Percentiles rank a stretch among this genome's conserved stretches.
These are phyloP conservation scores for Solanum paucissectum DNA, from an alignment of 257 asterid species.

Conservation along the genomic window DNA sequence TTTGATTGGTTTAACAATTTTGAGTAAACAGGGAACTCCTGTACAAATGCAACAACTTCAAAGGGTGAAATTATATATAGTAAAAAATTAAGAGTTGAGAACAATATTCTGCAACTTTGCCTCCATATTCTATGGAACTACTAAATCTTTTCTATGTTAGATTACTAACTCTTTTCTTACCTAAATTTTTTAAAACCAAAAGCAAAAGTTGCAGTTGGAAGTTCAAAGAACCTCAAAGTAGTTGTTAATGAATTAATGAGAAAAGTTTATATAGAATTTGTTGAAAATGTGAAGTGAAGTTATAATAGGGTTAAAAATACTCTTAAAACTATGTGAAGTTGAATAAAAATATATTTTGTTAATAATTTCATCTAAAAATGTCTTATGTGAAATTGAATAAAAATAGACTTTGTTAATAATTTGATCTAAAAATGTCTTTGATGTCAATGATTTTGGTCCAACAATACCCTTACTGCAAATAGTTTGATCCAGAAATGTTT, in stretches of 20 bases:
- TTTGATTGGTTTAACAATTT: neutral
- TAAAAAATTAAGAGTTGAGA: neutral
- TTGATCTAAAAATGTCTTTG: neutral
- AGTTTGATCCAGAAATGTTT: fast-evolving
- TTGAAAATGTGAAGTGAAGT: neutral
- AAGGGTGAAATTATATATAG: neutral
- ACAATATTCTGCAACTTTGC: neutral
- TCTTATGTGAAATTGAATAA: too few relatives aligned
- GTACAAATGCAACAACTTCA: constrained; percentile 5
- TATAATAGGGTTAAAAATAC: neutral
- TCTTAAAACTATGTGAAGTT: too few relatives aligned
- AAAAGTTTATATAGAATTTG: neutral
- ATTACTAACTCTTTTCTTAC: neutral
- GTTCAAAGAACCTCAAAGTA: neutral
- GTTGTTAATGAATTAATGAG: neutral
- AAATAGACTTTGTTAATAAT: too few relatives aligned
- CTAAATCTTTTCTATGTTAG: neutral
- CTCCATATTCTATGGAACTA: neutral
- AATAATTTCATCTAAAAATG: too few relatives aligned
- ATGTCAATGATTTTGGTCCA: too few relatives aligned
- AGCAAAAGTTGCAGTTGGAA: neutral
- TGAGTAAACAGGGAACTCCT: neutral
- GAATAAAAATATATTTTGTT: too few relatives aligned
- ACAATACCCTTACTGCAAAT: neutral
- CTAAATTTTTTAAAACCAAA: neutral